These are phyloP conservation scores for Septoria linicola DNA, from an alignment of 2,329 filamentous ascomycete genomes.

Conservation along the genomic window DNA sequence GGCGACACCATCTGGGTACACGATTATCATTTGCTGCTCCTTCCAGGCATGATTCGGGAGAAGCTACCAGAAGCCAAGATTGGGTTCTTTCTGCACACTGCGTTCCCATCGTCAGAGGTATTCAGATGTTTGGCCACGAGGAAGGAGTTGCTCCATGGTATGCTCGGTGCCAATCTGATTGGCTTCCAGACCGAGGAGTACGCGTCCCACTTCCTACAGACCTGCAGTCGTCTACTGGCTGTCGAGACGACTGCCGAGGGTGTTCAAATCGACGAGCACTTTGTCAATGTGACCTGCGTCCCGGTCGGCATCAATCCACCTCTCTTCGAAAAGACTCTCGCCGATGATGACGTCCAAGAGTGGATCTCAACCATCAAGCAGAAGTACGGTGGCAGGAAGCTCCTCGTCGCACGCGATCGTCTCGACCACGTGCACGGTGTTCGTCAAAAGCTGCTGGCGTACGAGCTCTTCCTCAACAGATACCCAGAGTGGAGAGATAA, in stretches of 20 bases:
- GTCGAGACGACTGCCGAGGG: conserved; percentile 87
- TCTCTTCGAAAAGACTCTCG: conserved; percentile 57
- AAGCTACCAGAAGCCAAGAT: conserved; percentile 91
- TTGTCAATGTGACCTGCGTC: conserved; percentile 81
- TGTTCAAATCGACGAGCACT: conserved; percentile 86
- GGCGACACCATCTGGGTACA: conserved; percentile 94
- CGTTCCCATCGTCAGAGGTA: conserved; percentile 93
- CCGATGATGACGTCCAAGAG: conserved; percentile 68
- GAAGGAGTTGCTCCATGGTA: conserved; percentile 83
- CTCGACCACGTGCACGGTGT: conserved; percentile 90
- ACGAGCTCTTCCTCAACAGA: conserved; percentile 90
- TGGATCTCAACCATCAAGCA: conserved; percentile 81
- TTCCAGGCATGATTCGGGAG: conserved; percentile 85
- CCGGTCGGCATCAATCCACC: conserved; percentile 90
- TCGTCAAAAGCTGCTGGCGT: conserved; percentile 86
- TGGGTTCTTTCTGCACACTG: conserved; percentile 91
- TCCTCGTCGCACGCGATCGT: conserved; percentile 93
- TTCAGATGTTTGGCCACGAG: conserved; percentile 88
- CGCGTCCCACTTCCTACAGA: conserved; percentile 89
- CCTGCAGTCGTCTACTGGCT: conserved; percentile 85
- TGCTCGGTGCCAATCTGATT: conserved; percentile 87
- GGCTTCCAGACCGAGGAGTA: conserved; percentile 95
- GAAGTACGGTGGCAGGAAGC: conserved; percentile 80
- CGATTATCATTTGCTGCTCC: conserved; percentile 88
- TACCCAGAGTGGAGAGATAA: conserved; percentile 86